Evolutionary conservation across 495 filamentous ascomycete species (phyloP), one percentile per base, ranked within the genome.

Genomic region (Penicillium roqueforti): DNA sequence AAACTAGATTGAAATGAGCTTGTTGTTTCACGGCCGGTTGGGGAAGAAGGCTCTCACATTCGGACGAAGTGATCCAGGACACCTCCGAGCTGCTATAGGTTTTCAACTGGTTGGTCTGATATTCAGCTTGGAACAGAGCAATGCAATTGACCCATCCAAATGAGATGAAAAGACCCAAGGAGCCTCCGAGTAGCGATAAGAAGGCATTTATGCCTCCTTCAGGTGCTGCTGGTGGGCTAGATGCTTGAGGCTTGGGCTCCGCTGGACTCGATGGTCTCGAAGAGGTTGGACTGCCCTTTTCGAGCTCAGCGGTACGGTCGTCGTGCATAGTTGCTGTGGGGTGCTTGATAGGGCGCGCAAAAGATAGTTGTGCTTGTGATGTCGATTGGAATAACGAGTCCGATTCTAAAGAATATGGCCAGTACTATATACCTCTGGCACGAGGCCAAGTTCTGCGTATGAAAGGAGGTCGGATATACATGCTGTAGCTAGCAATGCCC

Each of bases 121-220:
- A 83, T 51, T 80, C 77, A 28, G 66, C 57, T 43, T 80, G 72
- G 63, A 81, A 82, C 16, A 79, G 63, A 4, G 80, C 83, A 47
- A 84, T 76, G 48, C 76, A 55, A 23, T 83, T 83, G 46, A 84
- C 71, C 66, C 78, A 77, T 5, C 81, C 80, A 62, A 83, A 84
- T 43, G 73, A 75, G 47, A 73, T 75, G 61, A 84, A 85, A 37
- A 86, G 61, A 46, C 73, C 72, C 31, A 70, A 76, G 66, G 77
- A 85, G 10, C 74, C 79, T 36, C 84, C 83, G 9, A 77, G 53
- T 0, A 87, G 80, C 0, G 76, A 73, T 16, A 81, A 63, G 79
- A 82, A 87, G 9, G 84, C 84, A 54, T 80, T 65, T 5, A 71
- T 23, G 1, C 84, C 84, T 31, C 83, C 83, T 64, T 87, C 83